phyloP scores from a whole-genome alignment of 2,329 filamentous ascomycete genomes.

The Xylariaceae sp. region DNA sequence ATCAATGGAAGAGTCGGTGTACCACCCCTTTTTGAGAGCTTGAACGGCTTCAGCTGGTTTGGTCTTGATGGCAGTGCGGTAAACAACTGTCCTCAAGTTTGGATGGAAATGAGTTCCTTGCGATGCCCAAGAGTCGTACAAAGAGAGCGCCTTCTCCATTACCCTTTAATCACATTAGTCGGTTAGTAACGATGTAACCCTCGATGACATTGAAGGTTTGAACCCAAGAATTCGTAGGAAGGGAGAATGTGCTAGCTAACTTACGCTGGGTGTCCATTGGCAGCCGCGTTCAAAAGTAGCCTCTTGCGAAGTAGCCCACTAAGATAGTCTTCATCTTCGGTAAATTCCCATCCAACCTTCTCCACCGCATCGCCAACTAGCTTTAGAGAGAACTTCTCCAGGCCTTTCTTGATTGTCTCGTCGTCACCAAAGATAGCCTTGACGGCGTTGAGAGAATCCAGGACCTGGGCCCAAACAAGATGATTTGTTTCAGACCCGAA shows the following conservation, averaged over 20 bases:
- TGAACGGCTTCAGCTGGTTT: conserved; percentile 74
- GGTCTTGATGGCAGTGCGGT: conserved; percentile 74
- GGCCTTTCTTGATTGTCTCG: conserved; percentile 69
- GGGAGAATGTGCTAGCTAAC: conserved; percentile 37
- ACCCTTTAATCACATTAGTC: conserved; percentile 52
- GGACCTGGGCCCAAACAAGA: conserved; percentile 86
- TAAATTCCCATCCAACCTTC: conserved; percentile 84
- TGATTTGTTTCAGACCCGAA: conserved; percentile 83
- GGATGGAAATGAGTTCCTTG: conserved; percentile 76
- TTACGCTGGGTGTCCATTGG: conserved; percentile 76
- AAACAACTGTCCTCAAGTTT: conserved; percentile 80
- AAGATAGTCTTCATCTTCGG: conserved; percentile 79
- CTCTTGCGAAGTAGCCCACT: conserved; percentile 82
- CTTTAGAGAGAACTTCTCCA: conserved; percentile 80
- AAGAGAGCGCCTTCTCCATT: conserved; percentile 74
- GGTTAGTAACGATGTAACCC: conserved; percentile 29
- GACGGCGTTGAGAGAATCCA: conserved; percentile 76
- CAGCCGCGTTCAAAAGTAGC: conserved; percentile 76
- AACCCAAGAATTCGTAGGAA: too few relatives aligned
- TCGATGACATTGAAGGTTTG: too few relatives aligned
- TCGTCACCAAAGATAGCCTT: conserved; percentile 87
- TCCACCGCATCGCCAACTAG: conserved; percentile 77
- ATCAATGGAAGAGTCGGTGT: conserved; percentile 81
- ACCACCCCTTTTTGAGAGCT: conserved; percentile 84
- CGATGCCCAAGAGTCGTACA: conserved; percentile 80